These are phyloP conservation scores for Penicillium concentricum DNA, from an alignment of 2,329 filamentous ascomycete species.

Conservation along the genomic window DNA sequence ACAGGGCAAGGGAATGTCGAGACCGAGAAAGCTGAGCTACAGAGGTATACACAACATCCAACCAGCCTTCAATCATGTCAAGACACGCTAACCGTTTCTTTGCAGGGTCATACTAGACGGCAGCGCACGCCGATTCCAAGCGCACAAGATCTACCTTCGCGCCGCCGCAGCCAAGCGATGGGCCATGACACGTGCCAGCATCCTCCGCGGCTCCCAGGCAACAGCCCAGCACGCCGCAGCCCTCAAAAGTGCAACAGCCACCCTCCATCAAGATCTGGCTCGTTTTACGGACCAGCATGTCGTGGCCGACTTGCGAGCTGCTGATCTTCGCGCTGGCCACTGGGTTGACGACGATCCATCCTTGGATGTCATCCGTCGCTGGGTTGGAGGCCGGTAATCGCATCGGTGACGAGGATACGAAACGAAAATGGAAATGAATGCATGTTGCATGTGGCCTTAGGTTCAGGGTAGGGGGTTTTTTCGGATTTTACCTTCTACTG, in stretches of 20 bases:
- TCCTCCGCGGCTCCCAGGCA: conserved; percentile 53
- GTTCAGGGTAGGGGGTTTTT: not conserved
- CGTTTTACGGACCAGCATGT: conserved; percentile 59
- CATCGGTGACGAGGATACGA: not conserved
- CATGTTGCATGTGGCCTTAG: conserved; percentile 1
- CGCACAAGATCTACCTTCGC: conserved; percentile 60
- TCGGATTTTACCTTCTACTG: not conserved
- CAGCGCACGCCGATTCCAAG: conserved; percentile 59
- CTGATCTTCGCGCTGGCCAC: conserved; percentile 57
- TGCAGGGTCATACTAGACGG: conserved; percentile 60
- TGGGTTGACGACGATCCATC: conserved; percentile 63
- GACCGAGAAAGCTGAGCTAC: conserved; percentile 56
- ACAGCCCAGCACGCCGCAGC: conserved; percentile 48
- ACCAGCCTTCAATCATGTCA: not conserved
- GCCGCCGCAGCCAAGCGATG: conserved; percentile 59
- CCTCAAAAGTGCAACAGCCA: conserved; percentile 50
- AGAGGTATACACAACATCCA: conserved; percentile 43
- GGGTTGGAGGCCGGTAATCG: conserved; percentile 40
- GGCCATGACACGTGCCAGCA: conserved; percentile 53
- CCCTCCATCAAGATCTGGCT: conserved; percentile 52
- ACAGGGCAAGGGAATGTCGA: conserved; percentile 50
- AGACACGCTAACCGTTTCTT: conserved; percentile 10
- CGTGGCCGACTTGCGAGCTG: conserved; percentile 54
- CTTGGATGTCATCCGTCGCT: conserved; percentile 50
- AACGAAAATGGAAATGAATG: conserved; percentile 2